Evolutionary conservation across 2,329 filamentous ascomycete genomes (phyloP).

Genomic region (Leptoxyphium fumago): DNA sequence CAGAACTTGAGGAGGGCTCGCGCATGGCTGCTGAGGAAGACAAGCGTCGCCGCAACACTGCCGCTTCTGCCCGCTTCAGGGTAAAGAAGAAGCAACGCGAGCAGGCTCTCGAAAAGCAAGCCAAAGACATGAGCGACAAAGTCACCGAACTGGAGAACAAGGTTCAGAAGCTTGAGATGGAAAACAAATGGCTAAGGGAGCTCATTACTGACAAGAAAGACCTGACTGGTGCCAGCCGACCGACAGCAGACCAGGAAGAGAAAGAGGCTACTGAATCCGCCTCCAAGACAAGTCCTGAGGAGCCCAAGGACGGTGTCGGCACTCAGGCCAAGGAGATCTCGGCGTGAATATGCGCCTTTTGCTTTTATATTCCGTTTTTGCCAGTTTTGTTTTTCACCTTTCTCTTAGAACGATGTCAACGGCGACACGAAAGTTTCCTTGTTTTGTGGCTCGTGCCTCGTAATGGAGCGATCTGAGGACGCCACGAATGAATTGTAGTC

Average conservation of each 20-base stretch:
- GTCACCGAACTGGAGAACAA: constrained; percentile 30
- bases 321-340: background rate
- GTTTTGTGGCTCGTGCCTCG: too few relatives aligned
- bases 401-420: too few relatives aligned
- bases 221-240: background rate
- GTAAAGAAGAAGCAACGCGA: constrained; percentile 43
- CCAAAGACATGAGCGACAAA: constrained; percentile 37
- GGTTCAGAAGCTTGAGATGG: constrained; percentile 36
- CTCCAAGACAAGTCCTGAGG: background rate
- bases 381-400: too few relatives aligned
- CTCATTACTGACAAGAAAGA: constrained; percentile 37
- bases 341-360: too few relatives aligned
- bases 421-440: too few relatives aligned
- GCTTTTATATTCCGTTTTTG: too few relatives aligned
- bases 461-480: too few relatives aligned
- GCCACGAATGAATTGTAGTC: too few relatives aligned
- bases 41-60: constrained; percentile 39
- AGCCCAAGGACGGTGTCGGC: background rate
- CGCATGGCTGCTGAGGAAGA: constrained; percentile 36
- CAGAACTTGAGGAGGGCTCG: constrained; percentile 29
- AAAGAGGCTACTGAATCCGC: background rate
- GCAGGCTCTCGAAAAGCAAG: constrained; percentile 35
- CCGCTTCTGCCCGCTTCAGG: constrained; percentile 37
- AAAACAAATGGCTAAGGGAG: constrained; percentile 38
- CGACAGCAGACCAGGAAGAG: background rate